Evolutionary conservation across 257 asterid genomes (phyloP).

Genomic region (Solanum chiquidenum): DNA sequence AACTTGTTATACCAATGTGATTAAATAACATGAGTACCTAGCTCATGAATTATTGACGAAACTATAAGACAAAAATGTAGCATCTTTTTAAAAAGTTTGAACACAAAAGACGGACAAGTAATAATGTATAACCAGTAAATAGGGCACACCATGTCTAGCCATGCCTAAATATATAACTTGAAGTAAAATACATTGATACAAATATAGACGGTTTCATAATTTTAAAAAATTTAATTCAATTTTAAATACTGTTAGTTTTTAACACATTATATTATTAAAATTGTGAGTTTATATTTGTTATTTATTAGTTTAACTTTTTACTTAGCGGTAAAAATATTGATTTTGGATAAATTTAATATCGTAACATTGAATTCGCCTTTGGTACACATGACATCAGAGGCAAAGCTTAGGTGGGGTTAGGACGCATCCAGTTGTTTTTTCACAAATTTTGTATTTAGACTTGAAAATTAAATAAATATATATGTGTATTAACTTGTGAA

Average conservation of each 20-base stretch:
- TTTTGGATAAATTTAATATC: too few relatives aligned
- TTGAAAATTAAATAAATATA: too few relatives aligned
- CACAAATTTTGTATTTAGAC: rapidly evolving
- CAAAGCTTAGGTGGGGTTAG: too few relatives aligned
- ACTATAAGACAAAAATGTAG: neutral
- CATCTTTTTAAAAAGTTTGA: neutral
- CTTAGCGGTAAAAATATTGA: neutral
- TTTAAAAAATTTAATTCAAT: too few relatives aligned
- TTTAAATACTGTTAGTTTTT: neutral
- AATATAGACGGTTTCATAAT: neutral
- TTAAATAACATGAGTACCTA: neutral
- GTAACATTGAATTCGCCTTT: neutral
- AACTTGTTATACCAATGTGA: neutral
- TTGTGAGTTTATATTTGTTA: too few relatives aligned
- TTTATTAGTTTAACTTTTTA: too few relatives aligned
- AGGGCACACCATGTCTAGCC: constrained; percentile 15
- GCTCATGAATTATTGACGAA: neutral
- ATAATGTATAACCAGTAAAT: constrained; percentile 1
- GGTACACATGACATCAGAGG: neutral
- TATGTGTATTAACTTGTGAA: too few relatives aligned
- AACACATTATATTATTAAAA: too few relatives aligned
- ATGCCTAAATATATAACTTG: neutral
- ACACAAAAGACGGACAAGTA: neutral
- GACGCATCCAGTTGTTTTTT: too few relatives aligned
- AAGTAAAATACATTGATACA: neutral